A percentile compares a stretch with the other conserved stretches of the same genome.
Conservation (phyloP, 2,329 filamentous ascomycete species). For the Penicillium janthinellum region DNA sequence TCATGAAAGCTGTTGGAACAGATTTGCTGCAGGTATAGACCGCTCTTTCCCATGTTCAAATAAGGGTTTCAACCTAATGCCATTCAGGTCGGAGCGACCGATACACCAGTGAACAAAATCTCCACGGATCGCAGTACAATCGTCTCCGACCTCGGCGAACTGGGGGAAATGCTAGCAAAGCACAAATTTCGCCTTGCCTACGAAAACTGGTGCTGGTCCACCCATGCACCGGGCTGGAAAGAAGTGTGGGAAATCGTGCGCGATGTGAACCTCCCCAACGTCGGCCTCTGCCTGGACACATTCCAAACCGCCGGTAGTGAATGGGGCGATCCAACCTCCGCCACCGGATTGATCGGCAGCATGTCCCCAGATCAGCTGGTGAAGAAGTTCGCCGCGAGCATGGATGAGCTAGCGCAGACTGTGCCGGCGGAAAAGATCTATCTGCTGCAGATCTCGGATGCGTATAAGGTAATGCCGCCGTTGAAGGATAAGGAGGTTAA, state of each 20-base stretch:
- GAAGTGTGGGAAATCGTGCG: conserved; percentile 70
- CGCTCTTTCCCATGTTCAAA: neutral
- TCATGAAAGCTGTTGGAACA: conserved; percentile 71
- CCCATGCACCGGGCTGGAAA: conserved; percentile 68
- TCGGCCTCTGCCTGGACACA: conserved; percentile 75
- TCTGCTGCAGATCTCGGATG: conserved; percentile 74
- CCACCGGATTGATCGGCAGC: conserved; percentile 60
- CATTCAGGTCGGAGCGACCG: conserved; percentile 61
- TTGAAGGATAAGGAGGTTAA: conserved; percentile 55
- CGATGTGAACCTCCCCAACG: conserved; percentile 63
- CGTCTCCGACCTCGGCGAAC: conserved; percentile 62
- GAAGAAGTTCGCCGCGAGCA: conserved; percentile 54
- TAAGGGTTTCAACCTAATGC: neutral
- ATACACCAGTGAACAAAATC: conserved; percentile 59
- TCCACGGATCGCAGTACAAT: conserved; percentile 53
- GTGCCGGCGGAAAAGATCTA: conserved; percentile 72
- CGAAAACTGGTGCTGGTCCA: conserved; percentile 83
- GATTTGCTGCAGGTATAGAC: conserved; percentile 67
- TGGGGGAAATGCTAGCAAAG: conserved; percentile 63
- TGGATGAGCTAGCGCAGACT: conserved; percentile 58
- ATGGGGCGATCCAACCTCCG: conserved; percentile 70
- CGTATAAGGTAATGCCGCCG: conserved; percentile 63
- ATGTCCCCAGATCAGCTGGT: conserved; percentile 51
- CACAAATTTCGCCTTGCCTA: conserved; percentile 67
- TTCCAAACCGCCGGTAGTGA: conserved; percentile 75